A percentile compares a stretch with the other conserved stretches of the same genome.
phyloP scores from a whole-genome alignment of 2,329 filamentous ascomycete species.

The Colletotrichum nymphaeae region DNA sequence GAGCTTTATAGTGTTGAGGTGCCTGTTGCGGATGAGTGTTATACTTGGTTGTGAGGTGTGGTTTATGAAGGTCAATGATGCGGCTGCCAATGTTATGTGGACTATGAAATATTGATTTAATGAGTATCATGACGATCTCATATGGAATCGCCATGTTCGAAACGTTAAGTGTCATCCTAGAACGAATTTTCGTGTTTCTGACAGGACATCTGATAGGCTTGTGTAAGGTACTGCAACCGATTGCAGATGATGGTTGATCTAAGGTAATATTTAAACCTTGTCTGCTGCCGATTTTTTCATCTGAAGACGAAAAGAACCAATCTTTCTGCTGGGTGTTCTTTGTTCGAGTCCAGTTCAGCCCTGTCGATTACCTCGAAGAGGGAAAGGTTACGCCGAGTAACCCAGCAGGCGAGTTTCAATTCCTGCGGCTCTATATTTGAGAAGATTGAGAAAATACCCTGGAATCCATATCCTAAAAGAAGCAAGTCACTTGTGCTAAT shows the following conservation, averaged over 20 bases:
- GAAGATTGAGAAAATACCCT: too few relatives aligned
- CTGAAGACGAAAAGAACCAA: too few relatives aligned
- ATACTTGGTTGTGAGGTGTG: conserved; percentile 36
- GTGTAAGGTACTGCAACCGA: not conserved
- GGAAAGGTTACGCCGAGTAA: too few relatives aligned
- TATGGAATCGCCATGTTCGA: not conserved
- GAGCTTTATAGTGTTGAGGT: conserved; percentile 41
- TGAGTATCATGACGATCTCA: not conserved
- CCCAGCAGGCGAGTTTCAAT: not conserved
- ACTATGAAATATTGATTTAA: not conserved
- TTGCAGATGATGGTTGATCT: not conserved
- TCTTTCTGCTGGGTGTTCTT: not conserved
- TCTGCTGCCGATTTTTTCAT: too few relatives aligned
- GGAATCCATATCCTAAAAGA: too few relatives aligned
- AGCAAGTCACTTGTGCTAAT: too few relatives aligned
- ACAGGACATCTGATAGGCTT: not conserved
- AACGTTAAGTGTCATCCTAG: not conserved
- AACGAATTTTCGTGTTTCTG: not conserved
- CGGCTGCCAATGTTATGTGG: not conserved
- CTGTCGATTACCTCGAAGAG: not conserved
- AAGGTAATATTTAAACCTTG: not conserved
- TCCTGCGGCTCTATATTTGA: not conserved
- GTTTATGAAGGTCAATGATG: not conserved
- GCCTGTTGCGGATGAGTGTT: conserved; percentile 42
- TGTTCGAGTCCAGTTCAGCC: not conserved